These are phyloP conservation scores for Erodium texanum DNA, from an alignment of 441 rosid species.

Conservation along the genomic window DNA sequence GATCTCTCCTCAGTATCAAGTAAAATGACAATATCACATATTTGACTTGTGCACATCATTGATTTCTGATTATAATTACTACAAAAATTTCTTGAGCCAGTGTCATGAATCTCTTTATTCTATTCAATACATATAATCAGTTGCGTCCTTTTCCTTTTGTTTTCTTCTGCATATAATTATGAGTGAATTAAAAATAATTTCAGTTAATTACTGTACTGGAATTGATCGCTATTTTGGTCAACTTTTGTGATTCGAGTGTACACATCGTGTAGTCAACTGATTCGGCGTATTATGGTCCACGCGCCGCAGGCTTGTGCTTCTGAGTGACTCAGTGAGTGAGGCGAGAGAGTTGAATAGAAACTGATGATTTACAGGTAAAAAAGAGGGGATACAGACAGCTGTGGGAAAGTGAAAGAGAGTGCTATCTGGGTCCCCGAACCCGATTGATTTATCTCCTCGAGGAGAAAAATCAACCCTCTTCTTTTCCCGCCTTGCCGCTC, in stretches of 20 bases:
- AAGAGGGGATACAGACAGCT: background rate
- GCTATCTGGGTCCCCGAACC: background rate
- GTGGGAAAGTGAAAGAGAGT: background rate
- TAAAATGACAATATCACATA: too few species aligned
- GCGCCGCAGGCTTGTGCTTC: background rate
- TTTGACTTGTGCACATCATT: too few species aligned
- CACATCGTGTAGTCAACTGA: background rate
- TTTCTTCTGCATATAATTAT: background rate
- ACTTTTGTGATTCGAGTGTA: background rate
- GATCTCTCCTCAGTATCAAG: too few species aligned
- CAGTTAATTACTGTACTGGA: background rate
- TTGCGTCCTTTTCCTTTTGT: background rate
- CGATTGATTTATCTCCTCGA: conserved; percentile 1
- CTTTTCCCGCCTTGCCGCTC: conserved; percentile 4
- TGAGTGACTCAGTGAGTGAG: too few species aligned
- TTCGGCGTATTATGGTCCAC: background rate
- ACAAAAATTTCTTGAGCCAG: too few species aligned
- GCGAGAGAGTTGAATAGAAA: background rate
- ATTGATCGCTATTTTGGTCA: background rate
- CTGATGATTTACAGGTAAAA: too few species aligned
- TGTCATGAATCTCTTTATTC: background rate
- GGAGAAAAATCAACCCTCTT: conserved; percentile 1
- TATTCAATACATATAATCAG: background rate
- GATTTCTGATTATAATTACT: too few species aligned
- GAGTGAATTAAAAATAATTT: background rate